Base-by-base conservation (phyloP, 257 asterid species). In the Gentiana straminea region DNA sequence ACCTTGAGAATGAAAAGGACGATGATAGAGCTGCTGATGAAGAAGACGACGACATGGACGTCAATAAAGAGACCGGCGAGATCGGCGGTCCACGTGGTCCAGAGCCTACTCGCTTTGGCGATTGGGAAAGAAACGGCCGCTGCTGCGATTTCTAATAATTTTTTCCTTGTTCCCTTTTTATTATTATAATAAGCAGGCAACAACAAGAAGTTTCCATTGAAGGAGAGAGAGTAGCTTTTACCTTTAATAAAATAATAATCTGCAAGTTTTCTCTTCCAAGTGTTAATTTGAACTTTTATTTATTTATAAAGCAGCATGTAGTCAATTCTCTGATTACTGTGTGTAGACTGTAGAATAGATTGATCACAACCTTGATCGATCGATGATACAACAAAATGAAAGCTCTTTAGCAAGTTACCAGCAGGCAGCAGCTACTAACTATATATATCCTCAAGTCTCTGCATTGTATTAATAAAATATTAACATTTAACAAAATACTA, bases 71-170 rank as follows among this genome's bases (percentile, higher is more conserved):
- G 57, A 81, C 91, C 49, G 89, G 85, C 37, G 95, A 89, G 69
- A 46, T 81, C 57, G 95, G 95, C 11, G 97, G 95, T 6, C 95
- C 97, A 4, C 82, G 78, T 61, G 97, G 95, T 2, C 97, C 94
- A 8, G 94, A 89, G 74, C 95, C 97, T 35, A 89, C 95, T 13
- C 83, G 97, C 56, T 89, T 70, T 75, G 94, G 94, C 47, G 97
- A 89, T 59, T 89, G 95, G 97, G 97, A 89, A 68, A 76, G 73
- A 65, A 75, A 78, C 47, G 97, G 97, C 13, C 89, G 97, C 54
- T 89, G 97, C 82, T 79, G 59, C 32, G 95, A 86, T 78, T 89
- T 89, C 73, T 86, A 74, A 79, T 13, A 32, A n/a, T 61, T 51
- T 60, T n/a, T 39, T n/a, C 84, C 46, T 70, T 79, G 7, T 41